These are phyloP conservation scores for Phytomonas francai DNA, from an alignment of 208 protist species.

Conservation along the genomic window DNA sequence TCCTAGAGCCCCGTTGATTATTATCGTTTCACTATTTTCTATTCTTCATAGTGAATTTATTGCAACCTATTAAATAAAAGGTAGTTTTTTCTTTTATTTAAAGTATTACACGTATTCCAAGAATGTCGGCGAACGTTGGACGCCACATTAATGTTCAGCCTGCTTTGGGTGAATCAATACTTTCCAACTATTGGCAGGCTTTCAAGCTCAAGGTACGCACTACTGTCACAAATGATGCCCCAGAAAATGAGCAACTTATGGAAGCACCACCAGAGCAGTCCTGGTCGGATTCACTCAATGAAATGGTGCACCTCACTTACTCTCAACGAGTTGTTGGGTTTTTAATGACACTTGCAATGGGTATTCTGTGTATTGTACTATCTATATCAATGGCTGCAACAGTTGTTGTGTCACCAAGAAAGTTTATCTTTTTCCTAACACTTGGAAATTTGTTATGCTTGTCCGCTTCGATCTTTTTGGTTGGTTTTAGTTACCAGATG, in stretches of 20 bases:
- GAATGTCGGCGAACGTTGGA: slow-evolving; percentile 3
- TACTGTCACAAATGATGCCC: background rate
- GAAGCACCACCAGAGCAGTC: slow-evolving; percentile 1
- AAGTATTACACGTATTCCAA: background rate
- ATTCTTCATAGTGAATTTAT: background rate
- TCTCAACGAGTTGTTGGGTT: slow-evolving; percentile 79
- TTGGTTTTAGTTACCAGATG: slow-evolving; percentile 67
- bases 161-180: background rate
- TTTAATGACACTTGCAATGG: slow-evolving; percentile 75
- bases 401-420: slow-evolving; percentile 61
- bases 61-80: slow-evolving; percentile 7
- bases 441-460: slow-evolving; percentile 81
- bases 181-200: background rate
- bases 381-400: slow-evolving; percentile 42
- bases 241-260: background rate
- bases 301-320: slow-evolving; percentile 74
- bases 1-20: background rate
- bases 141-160: background rate
- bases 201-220: background rate
- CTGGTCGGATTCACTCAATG: slow-evolving; percentile 11
- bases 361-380: slow-evolving; percentile 70
- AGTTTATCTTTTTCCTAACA: slow-evolving; percentile 91
- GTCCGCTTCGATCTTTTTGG: slow-evolving; percentile 83
- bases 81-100: background rate
- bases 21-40: background rate